A percentile compares a stretch with the other conserved stretches of the same genome.
Evolutionary conservation across 345 rosid genomes (phyloP).

Genomic region (Populus davidiana): DNA sequence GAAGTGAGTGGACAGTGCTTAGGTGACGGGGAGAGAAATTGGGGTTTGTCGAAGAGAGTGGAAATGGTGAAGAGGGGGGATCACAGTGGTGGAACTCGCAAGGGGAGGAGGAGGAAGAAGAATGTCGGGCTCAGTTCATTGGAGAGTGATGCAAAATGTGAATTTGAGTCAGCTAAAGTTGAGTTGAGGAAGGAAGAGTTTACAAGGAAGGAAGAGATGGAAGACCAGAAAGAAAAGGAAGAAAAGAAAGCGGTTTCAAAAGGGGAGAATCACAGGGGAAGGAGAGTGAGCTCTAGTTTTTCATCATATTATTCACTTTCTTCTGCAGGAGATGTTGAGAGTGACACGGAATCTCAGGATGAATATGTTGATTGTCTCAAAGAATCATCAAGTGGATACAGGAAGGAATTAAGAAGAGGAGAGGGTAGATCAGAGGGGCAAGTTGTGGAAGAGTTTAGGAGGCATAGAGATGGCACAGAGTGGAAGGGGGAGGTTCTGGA

Average conservation of each 20-base stretch:
- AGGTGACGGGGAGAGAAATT: constrained; percentile 28
- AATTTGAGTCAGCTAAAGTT: constrained; percentile 19
- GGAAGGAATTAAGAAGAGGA: constrained; percentile 19
- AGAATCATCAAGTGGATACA: constrained; percentile 29
- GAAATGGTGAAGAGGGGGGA: constrained; percentile 38
- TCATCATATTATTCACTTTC: constrained; percentile 78
- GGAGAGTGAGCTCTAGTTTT: constrained; percentile 52
- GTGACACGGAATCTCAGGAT: constrained; percentile 47
- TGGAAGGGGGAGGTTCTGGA: constrained; percentile 21
- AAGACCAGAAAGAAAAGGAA: constrained; percentile 29
- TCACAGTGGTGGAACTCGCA: constrained; percentile 30
- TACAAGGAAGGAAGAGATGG: constrained; percentile 28
- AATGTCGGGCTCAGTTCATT: constrained; percentile 26
- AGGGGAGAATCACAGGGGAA: constrained; percentile 33
- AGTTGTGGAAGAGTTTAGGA: constrained; percentile 22
- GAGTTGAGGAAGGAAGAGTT: constrained; percentile 28
- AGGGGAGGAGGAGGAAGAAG: constrained; percentile 34
- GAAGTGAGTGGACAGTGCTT: constrained; percentile 44
- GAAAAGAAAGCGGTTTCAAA: constrained; percentile 15
- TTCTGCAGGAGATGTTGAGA: constrained; percentile 58
- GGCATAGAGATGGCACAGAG: constrained; percentile 11
- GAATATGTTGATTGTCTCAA: constrained; percentile 27
- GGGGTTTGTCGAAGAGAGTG: constrained; percentile 36
- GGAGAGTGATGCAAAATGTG: constrained; percentile 32
- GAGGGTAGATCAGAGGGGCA: constrained; percentile 21